phyloP scores from a whole-genome alignment of 2,329 filamentous ascomycete species.

The Epichloe gansuensis region DNA sequence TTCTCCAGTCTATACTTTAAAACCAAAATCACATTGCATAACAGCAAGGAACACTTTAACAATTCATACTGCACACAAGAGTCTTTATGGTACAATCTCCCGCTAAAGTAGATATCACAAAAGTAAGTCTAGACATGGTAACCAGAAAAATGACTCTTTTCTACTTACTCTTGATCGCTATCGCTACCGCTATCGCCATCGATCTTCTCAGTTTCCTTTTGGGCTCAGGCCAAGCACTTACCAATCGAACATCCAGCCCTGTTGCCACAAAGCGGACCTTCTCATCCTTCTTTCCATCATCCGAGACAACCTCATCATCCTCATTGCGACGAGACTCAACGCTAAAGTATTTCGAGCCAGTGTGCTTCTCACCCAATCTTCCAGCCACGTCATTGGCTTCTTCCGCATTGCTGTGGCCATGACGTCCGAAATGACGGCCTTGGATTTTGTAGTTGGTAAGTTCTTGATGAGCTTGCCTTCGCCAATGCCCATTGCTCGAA shows the following conservation, averaged over 20 bases:
- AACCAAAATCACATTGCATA: neutral
- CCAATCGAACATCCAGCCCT: slow-evolving; percentile 9
- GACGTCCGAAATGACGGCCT: slow-evolving; percentile 22
- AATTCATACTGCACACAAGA: too few species aligned
- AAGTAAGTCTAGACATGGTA: too few species aligned
- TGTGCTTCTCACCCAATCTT: slow-evolving; percentile 39
- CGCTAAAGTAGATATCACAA: too few species aligned
- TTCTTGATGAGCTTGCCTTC: slow-evolving; percentile 7
- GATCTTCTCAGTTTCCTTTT: slow-evolving; percentile 8
- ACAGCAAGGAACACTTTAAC: too few species aligned
- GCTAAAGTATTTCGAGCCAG: slow-evolving; percentile 24
- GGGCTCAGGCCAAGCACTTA: slow-evolving; percentile 12
- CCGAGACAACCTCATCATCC: slow-evolving; percentile 12
- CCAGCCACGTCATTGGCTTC: slow-evolving; percentile 47
- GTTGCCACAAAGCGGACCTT: slow-evolving; percentile 20
- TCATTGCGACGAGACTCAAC: slow-evolving; percentile 17
- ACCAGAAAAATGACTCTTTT: neutral
- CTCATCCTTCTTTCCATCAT: slow-evolving; percentile 11
- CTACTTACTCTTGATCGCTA: neutral
- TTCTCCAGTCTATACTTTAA: neutral
- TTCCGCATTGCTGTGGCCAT: slow-evolving; percentile 20
- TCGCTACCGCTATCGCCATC: slow-evolving; percentile 6
- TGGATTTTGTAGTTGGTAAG: slow-evolving; percentile 5
- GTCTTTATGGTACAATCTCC: too few species aligned
- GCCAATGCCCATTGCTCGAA: slow-evolving; percentile 15